phyloP scores from a whole-genome alignment of 2,329 filamentous ascomycete species.

The Conoideocrella luteorostrata region DNA sequence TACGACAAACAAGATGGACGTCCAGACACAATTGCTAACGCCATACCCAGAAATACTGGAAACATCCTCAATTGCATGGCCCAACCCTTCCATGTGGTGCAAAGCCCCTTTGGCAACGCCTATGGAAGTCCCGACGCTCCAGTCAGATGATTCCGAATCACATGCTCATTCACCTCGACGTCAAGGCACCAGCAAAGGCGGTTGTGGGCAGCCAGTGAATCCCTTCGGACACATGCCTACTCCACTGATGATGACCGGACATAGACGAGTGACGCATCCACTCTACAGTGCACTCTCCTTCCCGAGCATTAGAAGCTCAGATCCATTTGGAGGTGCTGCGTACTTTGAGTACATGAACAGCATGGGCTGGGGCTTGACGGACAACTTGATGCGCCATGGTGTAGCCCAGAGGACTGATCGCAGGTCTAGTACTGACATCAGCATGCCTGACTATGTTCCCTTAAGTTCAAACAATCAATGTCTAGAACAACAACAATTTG shows the following conservation, averaged over 20 bases:
- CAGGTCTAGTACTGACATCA: slow-evolving; percentile 31
- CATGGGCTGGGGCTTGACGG: slow-evolving; percentile 13
- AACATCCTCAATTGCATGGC: slow-evolving; percentile 70
- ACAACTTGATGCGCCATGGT: slow-evolving; percentile 10
- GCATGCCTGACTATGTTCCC: slow-evolving; percentile 35
- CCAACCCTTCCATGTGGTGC: slow-evolving; percentile 64
- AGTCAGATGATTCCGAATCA: slow-evolving; percentile 43
- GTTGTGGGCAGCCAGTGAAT: slow-evolving; percentile 1
- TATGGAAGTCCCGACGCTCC: slow-evolving; percentile 34
- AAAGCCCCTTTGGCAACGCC: slow-evolving; percentile 36
- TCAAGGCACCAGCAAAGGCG: slow-evolving; percentile 10
- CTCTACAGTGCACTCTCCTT: slow-evolving; percentile 1
- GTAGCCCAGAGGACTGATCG: slow-evolving; percentile 10
- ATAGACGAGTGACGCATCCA: slow-evolving; percentile 11
- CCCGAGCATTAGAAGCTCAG: slow-evolving; percentile 7
- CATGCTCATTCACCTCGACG: slow-evolving; percentile 58
- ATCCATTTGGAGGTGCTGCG: slow-evolving; percentile 17
- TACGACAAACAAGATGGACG: too few relatives aligned
- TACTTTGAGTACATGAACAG: slow-evolving; percentile 23
- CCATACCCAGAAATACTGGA: slow-evolving; percentile 57
- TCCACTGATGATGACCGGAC: not conserved
- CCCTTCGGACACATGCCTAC: not conserved
- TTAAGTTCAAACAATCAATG: slow-evolving; percentile 8
- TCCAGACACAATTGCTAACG: too few relatives aligned
- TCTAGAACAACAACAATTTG: slow-evolving; percentile 8